A percentile compares a stretch with the other conserved stretches of the same genome.
Conservation (phyloP, 768 basidiomycete species). For the Macrolepiota dolichaula region DNA sequence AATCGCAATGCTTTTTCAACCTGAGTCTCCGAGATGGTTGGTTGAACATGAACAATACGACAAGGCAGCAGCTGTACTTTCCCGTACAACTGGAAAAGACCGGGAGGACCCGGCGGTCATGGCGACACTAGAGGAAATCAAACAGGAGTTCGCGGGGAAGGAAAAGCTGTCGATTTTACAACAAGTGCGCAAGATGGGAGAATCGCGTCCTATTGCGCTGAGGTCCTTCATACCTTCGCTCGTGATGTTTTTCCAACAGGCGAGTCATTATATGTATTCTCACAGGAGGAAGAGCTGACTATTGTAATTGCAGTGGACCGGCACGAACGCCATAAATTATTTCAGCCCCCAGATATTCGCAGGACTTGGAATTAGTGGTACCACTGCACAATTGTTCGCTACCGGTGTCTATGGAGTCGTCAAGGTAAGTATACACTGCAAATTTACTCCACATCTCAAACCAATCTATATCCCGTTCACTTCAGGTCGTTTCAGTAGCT, state of each 20-base stretch:
- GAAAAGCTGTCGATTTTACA: constrained; percentile 26
- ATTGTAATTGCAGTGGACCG: constrained; percentile 36
- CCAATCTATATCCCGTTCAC: neutral
- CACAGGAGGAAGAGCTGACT: neutral
- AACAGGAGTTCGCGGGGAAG: constrained; percentile 43
- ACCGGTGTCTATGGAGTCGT: constrained; percentile 43
- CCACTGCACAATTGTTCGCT: constrained; percentile 41
- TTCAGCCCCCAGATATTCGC: constrained; percentile 51
- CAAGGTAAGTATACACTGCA: constrained; percentile 20
- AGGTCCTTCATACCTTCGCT: constrained; percentile 43
- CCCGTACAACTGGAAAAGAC: constrained; percentile 28
- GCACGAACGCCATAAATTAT: constrained; percentile 55
- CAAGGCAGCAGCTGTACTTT: constrained; percentile 36
- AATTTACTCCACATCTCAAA: neutral
- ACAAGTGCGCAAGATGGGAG: constrained; percentile 42
- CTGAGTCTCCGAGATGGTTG: constrained; percentile 57
- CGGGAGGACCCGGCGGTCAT: constrained; percentile 32
- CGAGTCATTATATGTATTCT: neutral
- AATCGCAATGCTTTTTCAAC: constrained; percentile 42
- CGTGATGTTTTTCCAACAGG: constrained; percentile 43
- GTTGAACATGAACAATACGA: constrained; percentile 42
- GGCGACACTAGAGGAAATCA: constrained; percentile 41
- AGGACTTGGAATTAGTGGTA: constrained; percentile 41
- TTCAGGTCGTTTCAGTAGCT: constrained; percentile 37
- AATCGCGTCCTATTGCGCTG: constrained; percentile 37